Evolutionary conservation across 306 rosid species (phyloP).

Genomic region (Biancaea sappan): DNA sequence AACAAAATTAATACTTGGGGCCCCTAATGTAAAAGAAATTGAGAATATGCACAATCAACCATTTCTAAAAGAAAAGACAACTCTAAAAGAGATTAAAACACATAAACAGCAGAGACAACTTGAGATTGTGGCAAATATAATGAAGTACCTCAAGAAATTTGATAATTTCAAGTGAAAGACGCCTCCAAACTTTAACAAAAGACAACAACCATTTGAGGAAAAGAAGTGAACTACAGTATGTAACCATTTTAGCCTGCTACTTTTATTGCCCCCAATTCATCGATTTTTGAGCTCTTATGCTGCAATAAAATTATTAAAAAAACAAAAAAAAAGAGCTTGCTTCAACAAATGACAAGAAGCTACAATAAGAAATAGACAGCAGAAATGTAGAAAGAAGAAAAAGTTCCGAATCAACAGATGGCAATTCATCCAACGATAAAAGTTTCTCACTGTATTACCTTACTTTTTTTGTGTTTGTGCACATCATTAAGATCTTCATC

Average conservation of each 20-base stretch:
- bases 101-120: conserved; percentile 5
- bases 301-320: conserved; percentile 44
- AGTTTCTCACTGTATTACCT: conserved; percentile 65
- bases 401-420: background rate
- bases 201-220: conserved; percentile 65
- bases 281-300: conserved; percentile 91
- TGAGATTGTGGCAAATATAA: conserved; percentile 29
- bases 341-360: conserved; percentile 19
- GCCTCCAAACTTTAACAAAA: conserved; percentile 66
- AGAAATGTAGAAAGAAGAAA: conserved; percentile 17
- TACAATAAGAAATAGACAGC: conserved; percentile 10
- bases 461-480: conserved; percentile 97
- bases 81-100: background rate
- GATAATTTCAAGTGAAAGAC: conserved; percentile 53
- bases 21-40: background rate
- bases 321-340: conserved; percentile 37
- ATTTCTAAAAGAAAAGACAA: conserved; percentile 16
- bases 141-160: conserved; percentile 71
- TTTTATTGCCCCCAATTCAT: conserved; percentile 82
- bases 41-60: background rate
- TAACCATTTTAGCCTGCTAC: conserved; percentile 76
- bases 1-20: background rate
- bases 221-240: conserved; percentile 53
- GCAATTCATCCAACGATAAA: conserved; percentile 18
- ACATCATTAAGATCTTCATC: conserved; percentile 84